Conservation (phyloP, 257 asterid genomes). For the Henckelia pumila region DNA sequence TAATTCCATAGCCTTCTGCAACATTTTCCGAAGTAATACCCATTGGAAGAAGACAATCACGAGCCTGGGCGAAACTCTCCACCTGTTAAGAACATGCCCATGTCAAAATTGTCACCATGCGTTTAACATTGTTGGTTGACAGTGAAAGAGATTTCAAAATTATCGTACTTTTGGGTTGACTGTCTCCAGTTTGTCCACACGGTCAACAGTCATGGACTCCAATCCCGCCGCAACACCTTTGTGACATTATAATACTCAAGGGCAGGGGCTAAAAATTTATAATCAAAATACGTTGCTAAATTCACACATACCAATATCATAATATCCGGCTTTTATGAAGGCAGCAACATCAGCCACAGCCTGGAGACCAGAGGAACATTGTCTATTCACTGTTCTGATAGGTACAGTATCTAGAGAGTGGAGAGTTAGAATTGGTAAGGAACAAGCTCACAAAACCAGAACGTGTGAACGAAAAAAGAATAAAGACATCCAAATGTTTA, state of each 20-base stretch:
- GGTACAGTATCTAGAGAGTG: constrained; percentile 64
- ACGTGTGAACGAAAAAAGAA: neutral
- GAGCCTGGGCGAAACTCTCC: constrained; percentile 61
- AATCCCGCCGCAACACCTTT: constrained; percentile 92
- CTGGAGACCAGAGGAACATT: constrained; percentile 94
- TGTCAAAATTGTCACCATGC: constrained; percentile 12
- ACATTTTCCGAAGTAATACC: constrained; percentile 92
- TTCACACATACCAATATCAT: constrained; percentile 61
- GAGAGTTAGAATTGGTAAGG: constrained; percentile 6
- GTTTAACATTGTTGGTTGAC: constrained; percentile 1
- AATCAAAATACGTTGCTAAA: neutral
- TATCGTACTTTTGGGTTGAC: constrained; percentile 58
- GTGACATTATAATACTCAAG: constrained; percentile 7
- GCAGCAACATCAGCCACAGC: constrained; percentile 98
- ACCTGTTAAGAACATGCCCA: constrained; percentile 36
- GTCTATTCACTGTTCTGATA: constrained; percentile 82
- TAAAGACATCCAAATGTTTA: neutral
- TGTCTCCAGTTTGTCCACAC: constrained; percentile 25
- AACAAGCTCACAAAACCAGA: constrained; percentile 6
- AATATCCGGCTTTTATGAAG: constrained; percentile 82
- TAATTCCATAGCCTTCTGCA: constrained; percentile 77
- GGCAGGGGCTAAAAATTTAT: neutral
- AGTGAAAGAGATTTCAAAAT: neutral
- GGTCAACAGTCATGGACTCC: constrained; percentile 82
- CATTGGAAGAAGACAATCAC: constrained; percentile 92